These are phyloP conservation scores for Caulochytrium protostelioides DNA, from an alignment of 371 early-diverging fungal species.

Conservation along the genomic window DNA sequence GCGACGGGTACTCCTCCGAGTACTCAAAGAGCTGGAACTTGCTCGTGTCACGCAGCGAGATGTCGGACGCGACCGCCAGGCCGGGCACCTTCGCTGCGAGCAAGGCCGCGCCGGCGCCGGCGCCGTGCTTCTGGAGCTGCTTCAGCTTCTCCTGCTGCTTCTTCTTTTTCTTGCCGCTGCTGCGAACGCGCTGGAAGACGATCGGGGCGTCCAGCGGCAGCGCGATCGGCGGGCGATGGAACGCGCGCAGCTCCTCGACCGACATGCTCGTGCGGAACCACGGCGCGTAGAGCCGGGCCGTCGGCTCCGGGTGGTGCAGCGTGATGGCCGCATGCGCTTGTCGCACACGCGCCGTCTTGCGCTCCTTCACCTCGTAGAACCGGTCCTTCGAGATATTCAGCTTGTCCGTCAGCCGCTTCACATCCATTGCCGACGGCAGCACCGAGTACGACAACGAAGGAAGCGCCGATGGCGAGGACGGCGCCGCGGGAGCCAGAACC, in stretches of 20 bases:
- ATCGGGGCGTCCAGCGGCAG: constrained; percentile 33
- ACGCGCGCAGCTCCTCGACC: constrained; percentile 70
- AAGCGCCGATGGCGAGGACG: constrained; percentile 2
- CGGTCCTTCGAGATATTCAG: constrained; percentile 94
- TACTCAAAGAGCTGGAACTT: constrained; percentile 85
- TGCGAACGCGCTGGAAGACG: constrained; percentile 45
- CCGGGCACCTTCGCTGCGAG: not conserved
- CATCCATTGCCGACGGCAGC: constrained; percentile 4
- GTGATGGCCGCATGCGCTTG: constrained; percentile 76
- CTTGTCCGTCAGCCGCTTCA: constrained; percentile 29
- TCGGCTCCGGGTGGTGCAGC: constrained; percentile 84
- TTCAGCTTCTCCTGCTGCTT: constrained; percentile 56
- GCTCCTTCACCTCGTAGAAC: constrained; percentile 57
- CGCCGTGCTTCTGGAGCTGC: constrained; percentile 49
- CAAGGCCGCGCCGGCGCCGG: not conserved
- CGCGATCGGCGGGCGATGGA: constrained; percentile 76
- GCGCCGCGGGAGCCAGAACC: constrained; percentile 27
- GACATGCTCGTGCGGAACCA: constrained; percentile 77
- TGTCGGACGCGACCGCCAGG: constrained; percentile 27
- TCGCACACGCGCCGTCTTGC: constrained; percentile 52
- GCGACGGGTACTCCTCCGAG: constrained; percentile 95
- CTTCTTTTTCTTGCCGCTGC: constrained; percentile 42
- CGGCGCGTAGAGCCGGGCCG: constrained; percentile 63
- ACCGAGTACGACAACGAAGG: not conserved
- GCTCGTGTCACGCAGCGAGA: constrained; percentile 71